These are phyloP conservation scores for Hydrangea macrophylla DNA, from an alignment of 148 eudicot genomes.

Conservation along the genomic window DNA sequence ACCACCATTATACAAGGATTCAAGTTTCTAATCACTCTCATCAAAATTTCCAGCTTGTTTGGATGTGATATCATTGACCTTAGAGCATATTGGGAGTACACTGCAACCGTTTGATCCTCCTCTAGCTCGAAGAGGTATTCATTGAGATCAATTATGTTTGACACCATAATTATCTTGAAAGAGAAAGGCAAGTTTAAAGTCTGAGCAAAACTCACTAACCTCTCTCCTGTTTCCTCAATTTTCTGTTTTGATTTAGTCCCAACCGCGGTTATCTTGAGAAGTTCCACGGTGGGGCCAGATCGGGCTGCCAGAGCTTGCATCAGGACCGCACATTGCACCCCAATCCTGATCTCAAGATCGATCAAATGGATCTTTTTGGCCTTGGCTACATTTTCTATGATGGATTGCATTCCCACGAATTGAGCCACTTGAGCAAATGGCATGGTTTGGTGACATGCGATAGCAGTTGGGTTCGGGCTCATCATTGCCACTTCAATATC, in stretches of 20 bases:
- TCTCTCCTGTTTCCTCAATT: slow-evolving; percentile 20
- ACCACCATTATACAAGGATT: slow-evolving; percentile 29
- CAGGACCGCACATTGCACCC: slow-evolving; percentile 25
- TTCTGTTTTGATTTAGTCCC: slow-evolving; percentile 13
- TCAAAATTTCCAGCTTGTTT: slow-evolving; percentile 12
- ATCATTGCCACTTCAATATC: slow-evolving; percentile 5
- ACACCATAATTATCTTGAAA: slow-evolving; percentile 18
- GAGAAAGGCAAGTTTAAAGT: slow-evolving; percentile 24
- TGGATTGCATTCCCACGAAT: slow-evolving; percentile 28
- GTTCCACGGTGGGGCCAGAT: slow-evolving; percentile 2
- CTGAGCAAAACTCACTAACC: slow-evolving; percentile 26
- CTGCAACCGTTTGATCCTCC: slow-evolving; percentile 17
- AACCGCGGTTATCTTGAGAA: slow-evolving; percentile 32
- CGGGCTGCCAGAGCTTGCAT: slow-evolving; percentile 28
- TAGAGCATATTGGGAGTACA: slow-evolving; percentile 13
- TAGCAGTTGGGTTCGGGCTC: not conserved
- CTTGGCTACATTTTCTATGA: slow-evolving; percentile 18
- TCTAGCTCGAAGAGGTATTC: slow-evolving; percentile 16
- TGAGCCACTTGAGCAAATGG: slow-evolving; percentile 15
- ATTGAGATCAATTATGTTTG: slow-evolving; percentile 20
- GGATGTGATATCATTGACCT: slow-evolving; percentile 17
- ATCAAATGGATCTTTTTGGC: slow-evolving; percentile 30
- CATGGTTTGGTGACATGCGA: slow-evolving; percentile 12
- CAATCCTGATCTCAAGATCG: slow-evolving; percentile 27
- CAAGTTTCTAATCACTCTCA: slow-evolving; percentile 19